These are phyloP conservation scores for Flueggea neowawraea DNA, from an alignment of 441 rosid species.

Conservation along the genomic window DNA sequence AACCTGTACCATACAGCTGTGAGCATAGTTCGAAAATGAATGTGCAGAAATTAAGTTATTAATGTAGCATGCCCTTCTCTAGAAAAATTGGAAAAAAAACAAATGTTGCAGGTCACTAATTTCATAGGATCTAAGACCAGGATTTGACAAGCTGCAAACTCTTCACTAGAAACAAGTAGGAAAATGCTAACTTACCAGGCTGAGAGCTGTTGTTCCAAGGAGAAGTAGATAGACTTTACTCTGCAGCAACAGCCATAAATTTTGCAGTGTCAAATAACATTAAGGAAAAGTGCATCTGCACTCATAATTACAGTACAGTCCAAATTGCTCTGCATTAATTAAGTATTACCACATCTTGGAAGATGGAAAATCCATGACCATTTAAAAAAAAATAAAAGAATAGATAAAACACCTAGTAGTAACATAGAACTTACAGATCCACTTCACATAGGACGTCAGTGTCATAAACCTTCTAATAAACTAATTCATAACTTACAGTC, in stretches of 20 bases:
- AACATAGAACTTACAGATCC: no score
- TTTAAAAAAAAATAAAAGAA: no score
- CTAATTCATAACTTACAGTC: no score
- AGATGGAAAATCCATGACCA: no score
- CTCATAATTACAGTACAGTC: no score
- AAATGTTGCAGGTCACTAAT: background rate
- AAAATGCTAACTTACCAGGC: conserved; percentile 56
- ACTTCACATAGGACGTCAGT: no score
- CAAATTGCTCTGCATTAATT: no score
- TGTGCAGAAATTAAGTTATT: background rate
- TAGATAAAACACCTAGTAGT: no score
- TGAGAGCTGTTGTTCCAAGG: conserved; percentile 94
- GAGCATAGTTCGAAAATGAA: no score
- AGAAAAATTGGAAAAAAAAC: background rate
- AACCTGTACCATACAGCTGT: conserved; percentile 64
- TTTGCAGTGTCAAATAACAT: background rate
- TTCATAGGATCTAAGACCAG: background rate
- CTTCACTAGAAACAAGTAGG: conserved; percentile 5
- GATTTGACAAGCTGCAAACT: background rate
- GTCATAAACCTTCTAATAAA: no score
- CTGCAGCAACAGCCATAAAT: conserved; percentile 34
- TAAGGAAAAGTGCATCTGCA: no score
- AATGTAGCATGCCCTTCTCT: background rate
- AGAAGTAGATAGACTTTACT: conserved; percentile 89
- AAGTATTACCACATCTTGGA: no score